Evolutionary conservation across 2,329 filamentous ascomycete species (phyloP).

Genomic region (Monosporascus ibericus): DNA sequence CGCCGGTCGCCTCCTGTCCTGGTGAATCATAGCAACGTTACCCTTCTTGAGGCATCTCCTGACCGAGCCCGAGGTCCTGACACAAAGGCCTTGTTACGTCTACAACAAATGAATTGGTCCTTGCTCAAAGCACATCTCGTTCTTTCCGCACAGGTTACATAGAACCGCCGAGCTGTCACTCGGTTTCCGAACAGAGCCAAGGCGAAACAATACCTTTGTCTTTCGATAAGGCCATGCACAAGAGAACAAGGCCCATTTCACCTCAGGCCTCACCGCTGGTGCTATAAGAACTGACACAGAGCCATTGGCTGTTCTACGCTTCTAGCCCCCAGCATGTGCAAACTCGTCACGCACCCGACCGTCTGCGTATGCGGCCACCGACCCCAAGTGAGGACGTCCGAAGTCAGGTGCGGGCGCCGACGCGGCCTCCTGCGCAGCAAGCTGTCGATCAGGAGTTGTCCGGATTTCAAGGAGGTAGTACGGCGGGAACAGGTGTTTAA

Average conservation of each 20-base stretch:
- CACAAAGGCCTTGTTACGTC: no score
- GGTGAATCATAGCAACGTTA: no score
- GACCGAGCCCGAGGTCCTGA: no score
- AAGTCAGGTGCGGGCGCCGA: not conserved
- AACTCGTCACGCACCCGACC: not conserved
- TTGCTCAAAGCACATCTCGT: no score
- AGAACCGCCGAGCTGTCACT: not conserved
- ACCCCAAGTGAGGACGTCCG: not conserved
- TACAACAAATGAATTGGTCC: no score
- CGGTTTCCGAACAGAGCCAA: not conserved
- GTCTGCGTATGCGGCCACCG: not conserved
- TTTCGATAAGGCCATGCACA: not conserved
- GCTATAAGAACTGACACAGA: not conserved
- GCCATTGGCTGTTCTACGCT: not conserved
- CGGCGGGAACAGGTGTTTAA: not conserved
- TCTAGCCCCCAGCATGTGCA: not conserved
- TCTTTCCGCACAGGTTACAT: not conserved
- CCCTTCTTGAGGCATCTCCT: no score
- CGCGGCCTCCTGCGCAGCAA: not conserved
- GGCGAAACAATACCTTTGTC: not conserved
- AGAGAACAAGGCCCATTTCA: not conserved
- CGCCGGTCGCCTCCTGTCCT: no score
- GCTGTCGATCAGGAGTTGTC: not conserved
- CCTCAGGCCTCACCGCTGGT: not conserved
- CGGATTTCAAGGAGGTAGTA: not conserved